Conservation (phyloP, 129 eudicot genomes). For the Deinandra increscens region DNA sequence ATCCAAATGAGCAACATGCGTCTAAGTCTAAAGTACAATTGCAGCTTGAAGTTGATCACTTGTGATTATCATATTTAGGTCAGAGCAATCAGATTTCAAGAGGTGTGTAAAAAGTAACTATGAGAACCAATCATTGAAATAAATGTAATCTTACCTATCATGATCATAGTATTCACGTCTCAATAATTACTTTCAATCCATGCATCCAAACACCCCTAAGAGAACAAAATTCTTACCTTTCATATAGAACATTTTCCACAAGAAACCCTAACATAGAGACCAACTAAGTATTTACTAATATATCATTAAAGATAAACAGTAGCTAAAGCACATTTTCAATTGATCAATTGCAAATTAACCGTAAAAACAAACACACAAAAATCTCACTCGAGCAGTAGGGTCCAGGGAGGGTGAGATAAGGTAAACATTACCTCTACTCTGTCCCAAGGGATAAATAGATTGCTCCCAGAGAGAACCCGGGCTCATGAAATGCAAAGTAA, state of each 20-base stretch:
- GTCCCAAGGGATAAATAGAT: too few relatives aligned
- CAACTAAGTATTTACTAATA: neutral
- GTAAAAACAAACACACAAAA: neutral
- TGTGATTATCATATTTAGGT: neutral
- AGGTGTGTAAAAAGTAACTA: neutral
- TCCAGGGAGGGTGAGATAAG: too few relatives aligned
- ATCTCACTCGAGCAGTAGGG: too few relatives aligned
- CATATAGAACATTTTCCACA: neutral
- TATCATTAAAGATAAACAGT: neutral
- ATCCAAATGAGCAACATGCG: conserved; percentile 6
- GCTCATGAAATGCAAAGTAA: neutral
- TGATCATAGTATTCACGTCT: neutral
- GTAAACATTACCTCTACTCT: too few relatives aligned
- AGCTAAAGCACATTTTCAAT: neutral
- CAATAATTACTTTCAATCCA: neutral
- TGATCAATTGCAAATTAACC: neutral
- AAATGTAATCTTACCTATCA: neutral
- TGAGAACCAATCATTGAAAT: conserved; percentile 3
- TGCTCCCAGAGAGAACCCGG: too few relatives aligned
- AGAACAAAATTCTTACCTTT: neutral
- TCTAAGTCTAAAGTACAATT: neutral
- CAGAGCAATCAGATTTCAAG: neutral
- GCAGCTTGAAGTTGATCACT: neutral
- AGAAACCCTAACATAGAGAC: neutral
- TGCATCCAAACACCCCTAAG: neutral